These are phyloP conservation scores for Salvia miltiorrhiza DNA, from an alignment of 257 asterid species.

Conservation along the genomic window DNA sequence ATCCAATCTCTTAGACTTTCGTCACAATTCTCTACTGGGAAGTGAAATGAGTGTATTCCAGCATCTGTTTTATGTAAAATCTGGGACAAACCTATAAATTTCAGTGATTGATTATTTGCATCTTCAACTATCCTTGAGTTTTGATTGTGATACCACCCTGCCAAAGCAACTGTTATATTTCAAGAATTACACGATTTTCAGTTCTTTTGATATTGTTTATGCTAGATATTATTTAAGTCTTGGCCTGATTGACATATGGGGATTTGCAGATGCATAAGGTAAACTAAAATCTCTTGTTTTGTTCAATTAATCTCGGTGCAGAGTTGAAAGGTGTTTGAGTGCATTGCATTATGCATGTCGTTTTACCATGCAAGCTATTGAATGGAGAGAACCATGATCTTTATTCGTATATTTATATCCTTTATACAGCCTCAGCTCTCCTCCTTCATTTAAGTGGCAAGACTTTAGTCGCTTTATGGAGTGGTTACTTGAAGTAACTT, in stretches of 20 bases:
- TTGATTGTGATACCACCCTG: neutral
- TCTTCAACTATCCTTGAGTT: constrained; percentile 5
- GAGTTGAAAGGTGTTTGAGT: neutral
- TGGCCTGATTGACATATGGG: neutral
- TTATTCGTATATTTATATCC: neutral
- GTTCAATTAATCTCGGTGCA: neutral
- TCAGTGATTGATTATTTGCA: neutral
- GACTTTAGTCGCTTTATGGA: neutral
- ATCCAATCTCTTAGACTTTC: neutral
- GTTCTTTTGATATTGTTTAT: neutral
- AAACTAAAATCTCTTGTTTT: neutral
- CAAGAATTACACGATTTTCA: neutral
- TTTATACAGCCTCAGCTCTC: neutral
- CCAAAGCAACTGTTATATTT: neutral
- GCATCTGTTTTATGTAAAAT: neutral
- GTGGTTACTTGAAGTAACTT: neutral
- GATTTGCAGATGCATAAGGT: neutral
- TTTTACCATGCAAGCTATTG: neutral
- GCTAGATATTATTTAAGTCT: neutral
- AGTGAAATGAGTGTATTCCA: neutral
- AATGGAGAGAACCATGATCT: neutral
- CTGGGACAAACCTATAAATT: neutral
- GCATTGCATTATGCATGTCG: neutral
- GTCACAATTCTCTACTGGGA: neutral
- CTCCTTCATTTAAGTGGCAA: neutral